These are phyloP conservation scores for Pichia sp. DNA, from an alignment of 1,139 yeast species.

Conservation along the genomic window DNA sequence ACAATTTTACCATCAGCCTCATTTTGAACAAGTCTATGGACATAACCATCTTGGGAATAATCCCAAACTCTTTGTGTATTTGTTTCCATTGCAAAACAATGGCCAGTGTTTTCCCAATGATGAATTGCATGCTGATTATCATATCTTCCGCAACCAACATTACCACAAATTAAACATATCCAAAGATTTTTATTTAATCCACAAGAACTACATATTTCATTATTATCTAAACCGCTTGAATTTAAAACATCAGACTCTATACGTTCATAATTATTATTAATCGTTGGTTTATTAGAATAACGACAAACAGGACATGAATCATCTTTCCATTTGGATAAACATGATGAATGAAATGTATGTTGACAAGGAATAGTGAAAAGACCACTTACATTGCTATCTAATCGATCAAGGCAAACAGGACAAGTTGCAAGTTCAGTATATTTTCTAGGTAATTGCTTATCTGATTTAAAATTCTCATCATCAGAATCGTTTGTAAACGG, in stretches of 20 bases:
- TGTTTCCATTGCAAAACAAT: conserved; percentile 89
- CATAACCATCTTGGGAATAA: conserved; percentile 87
- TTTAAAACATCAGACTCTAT: not conserved
- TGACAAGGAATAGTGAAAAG: conserved; percentile 84
- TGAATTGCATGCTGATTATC: conserved; percentile 81
- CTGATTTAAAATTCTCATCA: not conserved
- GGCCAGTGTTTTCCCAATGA: conserved; percentile 73
- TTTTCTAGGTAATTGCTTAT: conserved; percentile 21
- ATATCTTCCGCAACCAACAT: conserved; percentile 85
- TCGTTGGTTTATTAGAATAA: conserved; percentile 42
- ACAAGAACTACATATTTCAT: conserved; percentile 44
- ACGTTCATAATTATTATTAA: not conserved
- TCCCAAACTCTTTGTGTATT: conserved; percentile 90
- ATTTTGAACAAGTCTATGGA: conserved; percentile 78
- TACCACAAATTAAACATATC: conserved; percentile 89
- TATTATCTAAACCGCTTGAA: conserved; percentile 9
- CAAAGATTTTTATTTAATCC: conserved; percentile 65
- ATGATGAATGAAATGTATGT: conserved; percentile 88
- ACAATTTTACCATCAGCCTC: conserved; percentile 82
- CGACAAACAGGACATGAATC: conserved; percentile 92
- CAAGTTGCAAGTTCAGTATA: conserved; percentile 76
- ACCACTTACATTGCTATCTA: conserved; percentile 81
- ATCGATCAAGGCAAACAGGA: conserved; percentile 86
- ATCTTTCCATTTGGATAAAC: conserved; percentile 84
- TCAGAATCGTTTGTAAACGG: conserved; percentile 45